Conservation (phyloP, 805 yeast species). For the Myxozyma neotropica region DNA sequence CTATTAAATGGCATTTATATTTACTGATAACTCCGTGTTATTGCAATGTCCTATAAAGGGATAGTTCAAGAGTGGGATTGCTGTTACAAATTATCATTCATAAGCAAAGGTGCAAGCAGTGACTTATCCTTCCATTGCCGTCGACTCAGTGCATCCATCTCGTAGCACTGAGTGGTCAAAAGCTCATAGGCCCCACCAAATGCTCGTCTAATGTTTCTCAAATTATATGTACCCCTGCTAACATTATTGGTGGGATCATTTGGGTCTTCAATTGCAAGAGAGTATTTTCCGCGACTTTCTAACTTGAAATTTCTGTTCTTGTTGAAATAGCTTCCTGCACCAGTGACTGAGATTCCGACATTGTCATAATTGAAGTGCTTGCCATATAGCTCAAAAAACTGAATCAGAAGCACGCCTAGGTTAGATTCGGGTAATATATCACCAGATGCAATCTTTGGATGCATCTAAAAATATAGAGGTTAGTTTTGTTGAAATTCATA, state of each 20-base stretch:
- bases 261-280: slow-evolving; percentile 85
- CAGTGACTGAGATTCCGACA: slow-evolving; percentile 64
- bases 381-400: slow-evolving; percentile 91
- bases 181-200: slow-evolving; percentile 87
- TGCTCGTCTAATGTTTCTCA: slow-evolving; percentile 77
- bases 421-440: slow-evolving; percentile 71
- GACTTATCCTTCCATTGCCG: slow-evolving; percentile 69
- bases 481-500: not conserved
- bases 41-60: too few relatives aligned
- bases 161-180: slow-evolving; percentile 73
- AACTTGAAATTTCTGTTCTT: slow-evolving; percentile 59
- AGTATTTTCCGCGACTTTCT: slow-evolving; percentile 50
- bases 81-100: not conserved
- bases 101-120: slow-evolving; percentile 57
- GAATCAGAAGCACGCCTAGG: slow-evolving; percentile 82
- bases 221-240: slow-evolving; percentile 73
- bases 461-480: slow-evolving; percentile 46
- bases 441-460: slow-evolving; percentile 72
- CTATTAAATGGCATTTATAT: too few relatives aligned
- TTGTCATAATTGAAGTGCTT: slow-evolving; percentile 82
- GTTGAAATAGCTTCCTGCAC: slow-evolving; percentile 58
- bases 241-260: slow-evolving; percentile 81
- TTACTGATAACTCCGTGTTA: too few relatives aligned
- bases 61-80: too few relatives aligned
- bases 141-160: slow-evolving; percentile 64